phyloP scores from a whole-genome alignment of 1,284 basidiomycete genomes.

The Porphyrellus sp. region DNA sequence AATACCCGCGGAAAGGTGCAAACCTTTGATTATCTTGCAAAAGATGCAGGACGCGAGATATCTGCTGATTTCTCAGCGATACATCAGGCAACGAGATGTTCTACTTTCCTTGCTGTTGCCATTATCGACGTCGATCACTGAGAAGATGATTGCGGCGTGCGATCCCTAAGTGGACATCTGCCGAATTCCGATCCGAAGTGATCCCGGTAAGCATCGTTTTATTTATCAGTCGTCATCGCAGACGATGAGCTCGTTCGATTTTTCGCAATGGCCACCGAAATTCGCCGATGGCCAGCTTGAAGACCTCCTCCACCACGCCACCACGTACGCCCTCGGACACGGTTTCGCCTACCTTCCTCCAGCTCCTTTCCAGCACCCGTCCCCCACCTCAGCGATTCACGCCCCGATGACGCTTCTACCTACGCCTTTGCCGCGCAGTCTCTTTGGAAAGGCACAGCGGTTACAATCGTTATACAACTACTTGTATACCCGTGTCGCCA shows the following conservation, averaged over 20 bases:
- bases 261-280: slow-evolving; percentile 69
- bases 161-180: too few species aligned
- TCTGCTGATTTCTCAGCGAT: slow-evolving; percentile 31
- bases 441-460: slow-evolving; percentile 66
- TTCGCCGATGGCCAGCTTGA: slow-evolving; percentile 58
- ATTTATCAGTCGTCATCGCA: background rate
- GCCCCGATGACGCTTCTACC: slow-evolving; percentile 89
- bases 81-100: rapidly evolving
- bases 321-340: slow-evolving; percentile 83
- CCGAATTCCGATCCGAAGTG: too few species aligned
- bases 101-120: slow-evolving; percentile 26
- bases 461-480: slow-evolving; percentile 83
- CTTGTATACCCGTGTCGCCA: slow-evolving; percentile 82
- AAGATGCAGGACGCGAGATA: slow-evolving; percentile 70
- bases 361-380: slow-evolving; percentile 42
- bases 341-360: slow-evolving; percentile 81
- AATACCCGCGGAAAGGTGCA: slow-evolving; percentile 11
- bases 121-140: slow-evolving; percentile 8
- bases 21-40: slow-evolving; percentile 90
- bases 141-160: background rate
- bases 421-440: slow-evolving; percentile 75
- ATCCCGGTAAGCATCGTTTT: background rate
- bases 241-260: slow-evolving; percentile 38
- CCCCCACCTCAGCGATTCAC: slow-evolving; percentile 76
- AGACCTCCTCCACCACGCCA: slow-evolving; percentile 62